Conservation (phyloP, 106 monocot genomes). For the Ottelia alismoides region DNA sequence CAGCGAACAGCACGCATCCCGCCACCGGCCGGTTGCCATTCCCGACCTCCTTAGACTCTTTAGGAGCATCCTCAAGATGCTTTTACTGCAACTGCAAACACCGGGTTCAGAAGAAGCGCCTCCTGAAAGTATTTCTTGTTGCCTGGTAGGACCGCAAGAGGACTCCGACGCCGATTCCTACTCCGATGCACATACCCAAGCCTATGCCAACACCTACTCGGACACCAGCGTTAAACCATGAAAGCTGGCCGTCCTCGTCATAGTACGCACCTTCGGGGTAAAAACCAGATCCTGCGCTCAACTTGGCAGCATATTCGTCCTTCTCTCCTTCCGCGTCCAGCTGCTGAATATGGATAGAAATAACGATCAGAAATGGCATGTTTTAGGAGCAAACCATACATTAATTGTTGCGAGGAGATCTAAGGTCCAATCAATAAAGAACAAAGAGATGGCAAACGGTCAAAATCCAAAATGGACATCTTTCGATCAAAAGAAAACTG, state of each 20-base stretch:
- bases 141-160: slow-evolving; percentile 42
- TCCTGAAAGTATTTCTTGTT: slow-evolving; percentile 23
- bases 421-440: no score
- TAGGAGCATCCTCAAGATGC: not conserved
- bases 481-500: no score
- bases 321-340: not conserved
- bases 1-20: no score
- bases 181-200: slow-evolving; percentile 34
- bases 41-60: no score
- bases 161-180: slow-evolving; percentile 30
- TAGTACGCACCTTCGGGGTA: not conserved
- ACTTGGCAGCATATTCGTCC: not conserved
- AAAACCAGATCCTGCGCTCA: not conserved
- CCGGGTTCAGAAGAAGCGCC: slow-evolving; percentile 19
- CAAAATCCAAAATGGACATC: no score
- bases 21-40: no score
- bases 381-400: no score
- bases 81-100: not conserved
- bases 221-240: slow-evolving; percentile 42
- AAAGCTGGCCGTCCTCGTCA: slow-evolving; percentile 24
- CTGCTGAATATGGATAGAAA: not conserved
- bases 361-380: no score
- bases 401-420: no score
- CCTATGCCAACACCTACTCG: slow-evolving; percentile 36
- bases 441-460: no score